Evolutionary conservation across 2,329 filamentous ascomycete genomes (phyloP).

Genomic region (Alternaria triticina): DNA sequence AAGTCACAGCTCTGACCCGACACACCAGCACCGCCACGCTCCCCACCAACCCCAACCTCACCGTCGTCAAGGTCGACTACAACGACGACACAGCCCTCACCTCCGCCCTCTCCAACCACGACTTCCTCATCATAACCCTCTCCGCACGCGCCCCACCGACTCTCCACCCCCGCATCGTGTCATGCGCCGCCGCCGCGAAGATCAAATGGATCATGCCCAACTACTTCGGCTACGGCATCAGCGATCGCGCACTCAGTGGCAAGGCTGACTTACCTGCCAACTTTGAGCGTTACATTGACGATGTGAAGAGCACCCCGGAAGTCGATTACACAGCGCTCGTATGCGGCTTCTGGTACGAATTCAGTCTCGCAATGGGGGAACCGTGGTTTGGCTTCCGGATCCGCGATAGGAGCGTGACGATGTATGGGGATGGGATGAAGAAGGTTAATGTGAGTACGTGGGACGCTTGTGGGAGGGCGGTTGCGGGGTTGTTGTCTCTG

Average conservation of each 20-base stretch:
- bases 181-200: background rate
- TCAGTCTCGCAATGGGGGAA: slow-evolving; percentile 36
- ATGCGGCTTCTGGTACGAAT: slow-evolving; percentile 50
- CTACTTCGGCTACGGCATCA: background rate
- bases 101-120: background rate
- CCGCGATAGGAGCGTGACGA: slow-evolving; percentile 31
- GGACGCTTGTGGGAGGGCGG: slow-evolving; percentile 41
- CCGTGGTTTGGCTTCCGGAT: slow-evolving; percentile 49
- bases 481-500: slow-evolving; percentile 57
- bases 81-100: background rate
- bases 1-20: background rate
- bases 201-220: background rate
- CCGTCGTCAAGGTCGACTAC: background rate
- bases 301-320: slow-evolving; percentile 8
- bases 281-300: slow-evolving; percentile 2
- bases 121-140: background rate
- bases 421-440: slow-evolving; percentile 41
- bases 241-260: background rate
- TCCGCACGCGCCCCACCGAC: background rate
- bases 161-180: background rate
- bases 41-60: background rate
- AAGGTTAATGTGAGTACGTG: slow-evolving; percentile 61
- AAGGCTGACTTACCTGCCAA: background rate
- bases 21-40: background rate
- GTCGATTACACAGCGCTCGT: slow-evolving; percentile 12